Evolutionary conservation across 352 stramenopile genomes (phyloP).

Genomic region (Phytophthora tubulina): DNA sequence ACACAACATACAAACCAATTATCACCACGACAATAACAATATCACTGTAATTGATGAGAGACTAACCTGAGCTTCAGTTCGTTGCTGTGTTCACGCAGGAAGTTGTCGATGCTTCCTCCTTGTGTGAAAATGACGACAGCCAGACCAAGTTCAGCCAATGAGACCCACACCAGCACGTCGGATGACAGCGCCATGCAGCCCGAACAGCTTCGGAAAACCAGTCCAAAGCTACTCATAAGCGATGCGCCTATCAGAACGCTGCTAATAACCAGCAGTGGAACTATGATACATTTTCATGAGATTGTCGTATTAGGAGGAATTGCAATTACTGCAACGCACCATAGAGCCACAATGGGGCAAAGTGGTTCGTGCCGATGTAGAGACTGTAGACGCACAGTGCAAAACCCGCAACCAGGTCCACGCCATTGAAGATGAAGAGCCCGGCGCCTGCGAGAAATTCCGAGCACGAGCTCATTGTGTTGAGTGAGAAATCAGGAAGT

Average conservation of each 20-base stretch:
- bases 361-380: conserved; percentile 76
- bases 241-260: conserved; percentile 61
- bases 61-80: conserved; percentile 73
- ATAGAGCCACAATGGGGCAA: conserved; percentile 76
- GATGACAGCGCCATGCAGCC: conserved; percentile 65
- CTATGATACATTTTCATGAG: conserved; percentile 30
- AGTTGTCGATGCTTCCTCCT: conserved; percentile 68
- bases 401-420: conserved; percentile 76
- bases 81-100: conserved; percentile 71
- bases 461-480: conserved; percentile 39
- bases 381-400: conserved; percentile 69
- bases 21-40: neutral
- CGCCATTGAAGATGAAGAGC: conserved; percentile 83
- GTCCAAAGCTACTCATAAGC: conserved; percentile 74
- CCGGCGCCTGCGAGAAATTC: conserved; percentile 64
- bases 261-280: conserved; percentile 65
- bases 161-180: conserved; percentile 64
- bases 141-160: conserved; percentile 74
- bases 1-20: conserved; percentile 11
- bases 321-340: conserved; percentile 31
- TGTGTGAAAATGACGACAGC: conserved; percentile 84
- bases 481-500: neutral
- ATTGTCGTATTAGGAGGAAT: neutral
- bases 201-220: conserved; percentile 56
- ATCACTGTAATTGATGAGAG: neutral